Base-by-base conservation (phyloP, 768 basidiomycete genomes). In the Kwoniella dejecticola region DNA sequence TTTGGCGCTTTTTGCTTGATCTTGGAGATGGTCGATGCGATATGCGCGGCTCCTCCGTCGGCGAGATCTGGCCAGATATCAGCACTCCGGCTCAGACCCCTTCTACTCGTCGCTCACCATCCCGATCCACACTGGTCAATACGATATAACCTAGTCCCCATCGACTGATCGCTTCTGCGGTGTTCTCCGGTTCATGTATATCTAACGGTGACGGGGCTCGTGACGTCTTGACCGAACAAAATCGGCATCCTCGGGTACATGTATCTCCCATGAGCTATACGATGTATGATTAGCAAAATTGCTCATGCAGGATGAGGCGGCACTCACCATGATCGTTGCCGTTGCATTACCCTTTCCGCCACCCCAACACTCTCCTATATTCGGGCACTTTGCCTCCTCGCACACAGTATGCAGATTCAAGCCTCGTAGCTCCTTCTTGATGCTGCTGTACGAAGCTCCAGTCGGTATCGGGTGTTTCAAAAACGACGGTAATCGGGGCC, bases 301-400 rank as follows among this genome's bases (percentile, higher is more conserved):
- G 15, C 13, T 10, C 10, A 30, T 17, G 17, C 24, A 33, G 42
- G 36, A 5, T 31, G 36, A 19, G 17, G 15, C 13, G 26, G 10
- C 27, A 56, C 83, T 61, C 65, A 91, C 94, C 96, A 99, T 98
- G 77, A 99, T 99, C 2, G 96, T 99, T 11, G 96, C 96, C 6
- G 96, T 99, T 23, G 96, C 96, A 49, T 85, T 84, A 60, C 86
- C 86, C 67, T 88, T 87, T 27, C 79, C 80, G 8, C 93, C 93
- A 41, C 96, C 92, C 96, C 96, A 99, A 73, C 96, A 99, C 74
- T 98, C 95, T n/a, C 95, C 96, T 57, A 99, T 97, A 73, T 99
- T 99, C 0, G 96, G 96, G 82, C 96, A 99, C 64, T 94, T 85
- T 33, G 96, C 96, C 78, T 99, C 96, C 79, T 99, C 96, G 73